Percentiles rank a stretch among this genome's conserved stretches.
These are phyloP conservation scores for Colletotrichum tofieldiae DNA, from an alignment of 2,329 filamentous ascomycete species.

Conservation along the genomic window DNA sequence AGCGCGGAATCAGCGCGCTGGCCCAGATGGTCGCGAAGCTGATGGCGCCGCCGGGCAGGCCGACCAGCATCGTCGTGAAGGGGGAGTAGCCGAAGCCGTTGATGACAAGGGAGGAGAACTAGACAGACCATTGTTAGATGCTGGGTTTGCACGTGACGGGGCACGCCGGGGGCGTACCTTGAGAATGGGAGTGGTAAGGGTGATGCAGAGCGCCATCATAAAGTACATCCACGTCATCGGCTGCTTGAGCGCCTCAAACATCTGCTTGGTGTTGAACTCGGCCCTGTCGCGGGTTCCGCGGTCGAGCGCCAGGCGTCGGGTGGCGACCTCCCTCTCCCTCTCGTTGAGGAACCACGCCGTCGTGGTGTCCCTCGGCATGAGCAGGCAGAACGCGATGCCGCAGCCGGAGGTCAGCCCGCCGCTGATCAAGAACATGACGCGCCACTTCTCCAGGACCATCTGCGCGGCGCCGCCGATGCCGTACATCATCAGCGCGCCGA, in stretches of 20 bases:
- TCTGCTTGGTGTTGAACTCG: conserved; percentile 43
- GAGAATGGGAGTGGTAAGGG: conserved; percentile 45
- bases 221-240: conserved; percentile 42
- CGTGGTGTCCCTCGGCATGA: conserved; percentile 33
- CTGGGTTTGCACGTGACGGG: not conserved
- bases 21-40: conserved; percentile 35
- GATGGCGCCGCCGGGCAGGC: conserved; percentile 33
- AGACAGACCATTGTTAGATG: not conserved
- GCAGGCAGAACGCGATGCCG: conserved; percentile 21
- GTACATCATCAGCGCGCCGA: conserved; percentile 51
- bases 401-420: conserved; percentile 28
- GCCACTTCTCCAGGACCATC: conserved; percentile 43
- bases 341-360: conserved; percentile 32
- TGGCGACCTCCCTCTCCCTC: conserved; percentile 27
- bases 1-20: conserved; percentile 43
- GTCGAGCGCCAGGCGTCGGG: conserved; percentile 44
- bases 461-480: conserved; percentile 44
- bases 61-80: conserved; percentile 42
- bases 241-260: conserved; percentile 43
- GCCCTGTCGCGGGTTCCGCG: conserved; percentile 40
- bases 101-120: conserved; percentile 42
- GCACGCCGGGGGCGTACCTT: conserved; percentile 33
- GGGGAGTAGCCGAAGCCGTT: conserved; percentile 42
- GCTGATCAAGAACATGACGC: conserved; percentile 45
- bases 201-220: conserved; percentile 46